Conservation (phyloP, 495 filamentous ascomycete genomes). For the Astrocystis sublimbata region DNA sequence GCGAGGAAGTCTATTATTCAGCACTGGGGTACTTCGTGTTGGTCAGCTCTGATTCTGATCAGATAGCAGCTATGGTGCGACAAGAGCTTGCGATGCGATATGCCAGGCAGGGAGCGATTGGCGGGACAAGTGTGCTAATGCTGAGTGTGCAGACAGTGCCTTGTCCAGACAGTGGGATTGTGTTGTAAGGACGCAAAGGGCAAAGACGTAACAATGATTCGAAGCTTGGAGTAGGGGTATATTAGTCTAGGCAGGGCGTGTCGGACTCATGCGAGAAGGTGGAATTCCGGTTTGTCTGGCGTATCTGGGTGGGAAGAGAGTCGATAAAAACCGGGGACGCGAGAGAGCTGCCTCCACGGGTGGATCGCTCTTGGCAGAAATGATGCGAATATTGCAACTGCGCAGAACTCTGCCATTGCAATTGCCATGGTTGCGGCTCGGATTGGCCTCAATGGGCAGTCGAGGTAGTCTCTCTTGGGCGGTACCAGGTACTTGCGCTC, state of each 20-base stretch:
- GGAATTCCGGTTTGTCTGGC: too few species aligned
- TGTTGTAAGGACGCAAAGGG: neutral
- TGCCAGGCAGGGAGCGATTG: slow-evolving; percentile 1
- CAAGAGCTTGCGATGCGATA: neutral
- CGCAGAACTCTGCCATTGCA: too few species aligned
- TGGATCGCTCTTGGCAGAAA: slow-evolving; percentile 9
- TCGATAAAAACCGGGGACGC: slow-evolving; percentile 6
- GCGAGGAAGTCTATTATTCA: neutral
- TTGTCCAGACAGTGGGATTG: neutral
- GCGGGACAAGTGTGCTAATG: too few species aligned
- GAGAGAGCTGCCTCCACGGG: slow-evolving; percentile 15
- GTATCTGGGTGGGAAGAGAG: neutral
- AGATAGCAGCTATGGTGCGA: neutral
- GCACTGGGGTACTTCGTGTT: neutral
- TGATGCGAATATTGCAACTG: too few species aligned
- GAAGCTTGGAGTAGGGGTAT: neutral
- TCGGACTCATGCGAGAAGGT: slow-evolving; percentile 4
- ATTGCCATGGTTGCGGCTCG: neutral
- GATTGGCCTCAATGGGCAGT: neutral
- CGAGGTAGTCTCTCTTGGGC: neutral
- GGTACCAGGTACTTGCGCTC: neutral
- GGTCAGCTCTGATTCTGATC: too few species aligned
- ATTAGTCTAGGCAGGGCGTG: neutral
- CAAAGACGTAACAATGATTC: neutral
- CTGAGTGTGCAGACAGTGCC: neutral